A percentile compares a stretch with the other conserved stretches of the same genome.
Evolutionary conservation across 306 rosid genomes (phyloP).

Genomic region (Senna tora): DNA sequence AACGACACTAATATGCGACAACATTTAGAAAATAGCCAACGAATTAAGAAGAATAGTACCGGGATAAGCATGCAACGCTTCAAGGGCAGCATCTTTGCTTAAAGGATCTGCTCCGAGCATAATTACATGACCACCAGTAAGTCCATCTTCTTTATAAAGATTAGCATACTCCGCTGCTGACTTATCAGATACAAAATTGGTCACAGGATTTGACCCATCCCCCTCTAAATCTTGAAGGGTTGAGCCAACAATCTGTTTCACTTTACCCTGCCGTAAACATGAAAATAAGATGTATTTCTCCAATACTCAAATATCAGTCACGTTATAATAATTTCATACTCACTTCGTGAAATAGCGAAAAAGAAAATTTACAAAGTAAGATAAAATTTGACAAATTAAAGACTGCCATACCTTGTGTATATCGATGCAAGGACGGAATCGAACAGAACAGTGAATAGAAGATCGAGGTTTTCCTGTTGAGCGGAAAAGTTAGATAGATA

Average conservation of each 20-base stretch:
- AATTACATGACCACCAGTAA: constrained; percentile 85
- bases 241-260: constrained; percentile 94
- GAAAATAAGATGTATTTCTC: not conserved
- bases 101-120: constrained; percentile 95
- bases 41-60: constrained; percentile 46
- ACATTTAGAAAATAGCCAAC: not conserved
- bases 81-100: constrained; percentile 73
- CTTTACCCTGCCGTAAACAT: constrained; percentile 71
- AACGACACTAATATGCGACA: not conserved
- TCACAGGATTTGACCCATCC: constrained; percentile 66
- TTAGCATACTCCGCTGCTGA: constrained; percentile 82
- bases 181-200: constrained; percentile 87
- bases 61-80: constrained; percentile 86
- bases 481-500: not conserved
- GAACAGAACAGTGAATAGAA: constrained; percentile 58
- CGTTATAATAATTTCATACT: not conserved
- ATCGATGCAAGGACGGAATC: constrained; percentile 86
- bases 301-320: not conserved
- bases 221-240: constrained; percentile 76
- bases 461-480: constrained; percentile 37
- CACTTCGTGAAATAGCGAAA: not conserved
- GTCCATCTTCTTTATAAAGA: constrained; percentile 76
- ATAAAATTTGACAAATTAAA: not conserved
- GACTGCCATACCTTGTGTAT: constrained; percentile 69
- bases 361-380: not conserved